Percentiles rank a stretch among this genome's conserved stretches.
phyloP scores from a whole-genome alignment of 2,329 filamentous ascomycete species.

The Arachnopeziza araneosa region DNA sequence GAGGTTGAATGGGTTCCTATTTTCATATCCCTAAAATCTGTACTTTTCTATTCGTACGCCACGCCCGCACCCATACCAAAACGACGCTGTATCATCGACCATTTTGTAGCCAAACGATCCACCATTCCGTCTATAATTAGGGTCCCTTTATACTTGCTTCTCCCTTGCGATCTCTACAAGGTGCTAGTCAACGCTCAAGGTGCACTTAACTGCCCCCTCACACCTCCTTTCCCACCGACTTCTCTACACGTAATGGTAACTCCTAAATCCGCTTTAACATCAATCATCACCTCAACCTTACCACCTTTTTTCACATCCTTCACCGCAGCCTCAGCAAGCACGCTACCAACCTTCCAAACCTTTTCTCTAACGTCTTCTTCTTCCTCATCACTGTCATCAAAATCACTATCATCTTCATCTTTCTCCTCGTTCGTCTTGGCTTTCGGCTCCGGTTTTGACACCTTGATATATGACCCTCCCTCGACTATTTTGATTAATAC shows the following conservation, averaged over 20 bases:
- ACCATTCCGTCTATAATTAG: not conserved
- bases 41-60: not conserved
- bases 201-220: constrained; percentile 27
- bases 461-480: constrained; percentile 85
- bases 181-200: constrained; percentile 15
- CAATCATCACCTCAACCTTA: constrained; percentile 92
- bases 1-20: not conserved
- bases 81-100: not conserved
- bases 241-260: constrained; percentile 79
- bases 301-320: constrained; percentile 78
- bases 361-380: constrained; percentile 85
- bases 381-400: constrained; percentile 62
- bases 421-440: constrained; percentile 56
- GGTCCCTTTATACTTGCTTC: not conserved
- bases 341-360: constrained; percentile 81
- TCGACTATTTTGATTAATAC: constrained; percentile 86
- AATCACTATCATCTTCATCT: constrained; percentile 53
- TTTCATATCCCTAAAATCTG: not conserved
- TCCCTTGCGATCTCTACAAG: not conserved
- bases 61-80: not conserved
- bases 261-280: constrained; percentile 72
- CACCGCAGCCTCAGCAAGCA: constrained; percentile 80
- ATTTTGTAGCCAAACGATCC: not conserved
- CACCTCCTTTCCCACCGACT: constrained; percentile 51
- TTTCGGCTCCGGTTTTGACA: constrained; percentile 82